A percentile compares a stretch with the other conserved stretches of the same genome.
These are phyloP conservation scores for Cryptomeria japonica DNA, from an alignment of 75 land plant genomes.

Conservation along the genomic window DNA sequence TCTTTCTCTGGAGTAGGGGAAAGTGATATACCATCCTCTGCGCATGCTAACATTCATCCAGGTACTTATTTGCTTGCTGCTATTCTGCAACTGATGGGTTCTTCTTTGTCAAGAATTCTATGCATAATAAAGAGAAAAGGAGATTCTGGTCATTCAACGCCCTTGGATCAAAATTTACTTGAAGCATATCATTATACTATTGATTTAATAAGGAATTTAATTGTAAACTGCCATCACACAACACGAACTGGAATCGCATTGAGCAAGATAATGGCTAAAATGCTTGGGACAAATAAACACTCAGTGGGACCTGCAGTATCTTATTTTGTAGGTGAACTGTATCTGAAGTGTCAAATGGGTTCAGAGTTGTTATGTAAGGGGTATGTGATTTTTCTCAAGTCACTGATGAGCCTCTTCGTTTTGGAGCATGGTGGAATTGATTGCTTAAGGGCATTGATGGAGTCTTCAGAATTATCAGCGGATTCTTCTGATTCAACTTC, in stretches of 20 bases:
- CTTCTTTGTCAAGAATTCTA: background rate
- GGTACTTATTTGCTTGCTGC: constrained; percentile 7
- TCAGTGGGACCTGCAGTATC: background rate
- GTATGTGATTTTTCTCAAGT: background rate
- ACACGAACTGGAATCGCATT: background rate
- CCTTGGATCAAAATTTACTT: background rate
- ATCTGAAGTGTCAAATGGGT: background rate
- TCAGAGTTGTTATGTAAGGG: background rate
- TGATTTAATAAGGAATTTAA: background rate
- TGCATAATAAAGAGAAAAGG: background rate
- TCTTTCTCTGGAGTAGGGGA: background rate
- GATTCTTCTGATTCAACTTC: constrained; percentile 2
- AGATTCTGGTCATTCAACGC: background rate
- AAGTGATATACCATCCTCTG: background rate
- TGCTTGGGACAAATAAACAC: background rate
- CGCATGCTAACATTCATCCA: background rate
- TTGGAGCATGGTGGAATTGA: constrained; percentile 2
- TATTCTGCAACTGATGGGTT: background rate
- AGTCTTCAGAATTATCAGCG: background rate
- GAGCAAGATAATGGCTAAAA: background rate
- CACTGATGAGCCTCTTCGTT: background rate
- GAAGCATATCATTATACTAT: background rate
- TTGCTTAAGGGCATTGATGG: background rate
- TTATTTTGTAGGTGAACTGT: background rate
- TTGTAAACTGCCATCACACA: background rate